Conservation (phyloP, 2,329 filamentous ascomycete species). For the Graphilbum ipis-grandicollis region DNA sequence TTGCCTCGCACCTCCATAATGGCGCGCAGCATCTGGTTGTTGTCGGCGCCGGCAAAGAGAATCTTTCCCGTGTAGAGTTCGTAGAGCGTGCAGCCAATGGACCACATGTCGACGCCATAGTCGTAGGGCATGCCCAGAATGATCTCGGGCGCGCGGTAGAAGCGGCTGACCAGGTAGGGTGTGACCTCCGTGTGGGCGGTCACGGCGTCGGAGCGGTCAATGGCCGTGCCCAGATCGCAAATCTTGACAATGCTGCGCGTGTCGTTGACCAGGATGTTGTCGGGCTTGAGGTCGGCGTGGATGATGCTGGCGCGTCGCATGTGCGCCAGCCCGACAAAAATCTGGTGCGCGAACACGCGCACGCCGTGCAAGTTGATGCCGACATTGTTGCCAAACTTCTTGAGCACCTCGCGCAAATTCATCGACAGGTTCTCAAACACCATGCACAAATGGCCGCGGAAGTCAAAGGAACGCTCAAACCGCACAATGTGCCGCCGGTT, state of each 20-base stretch:
- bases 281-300: conserved; percentile 91
- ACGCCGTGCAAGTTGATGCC: conserved; percentile 83
- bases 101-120: conserved; percentile 93
- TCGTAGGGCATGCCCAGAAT: conserved; percentile 95
- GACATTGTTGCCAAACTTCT: conserved; percentile 88
- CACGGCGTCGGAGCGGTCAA: conserved; percentile 63
- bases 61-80: conserved; percentile 97
- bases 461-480: conserved; percentile 75
- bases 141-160: conserved; percentile 93
- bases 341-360: conserved; percentile 79
- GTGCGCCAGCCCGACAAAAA: conserved; percentile 75
- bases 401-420: conserved; percentile 84
- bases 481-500: conserved; percentile 85
- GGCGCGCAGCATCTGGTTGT: conserved; percentile 93
- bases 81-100: conserved; percentile 90
- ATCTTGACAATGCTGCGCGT: conserved; percentile 75
- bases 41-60: conserved; percentile 82
- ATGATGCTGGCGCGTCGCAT: conserved; percentile 86
- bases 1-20: conserved; percentile 96
- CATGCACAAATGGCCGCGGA: conserved; percentile 90
- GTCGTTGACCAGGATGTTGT: conserved; percentile 90
- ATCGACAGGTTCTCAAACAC: conserved; percentile 90
- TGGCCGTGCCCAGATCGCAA: conserved; percentile 92
- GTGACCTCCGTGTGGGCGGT: conserved; percentile 69
- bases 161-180: conserved; percentile 88